Evolutionary conservation across 2,329 filamentous ascomycete genomes (phyloP).

Genomic region (Phialophora chinensis): DNA sequence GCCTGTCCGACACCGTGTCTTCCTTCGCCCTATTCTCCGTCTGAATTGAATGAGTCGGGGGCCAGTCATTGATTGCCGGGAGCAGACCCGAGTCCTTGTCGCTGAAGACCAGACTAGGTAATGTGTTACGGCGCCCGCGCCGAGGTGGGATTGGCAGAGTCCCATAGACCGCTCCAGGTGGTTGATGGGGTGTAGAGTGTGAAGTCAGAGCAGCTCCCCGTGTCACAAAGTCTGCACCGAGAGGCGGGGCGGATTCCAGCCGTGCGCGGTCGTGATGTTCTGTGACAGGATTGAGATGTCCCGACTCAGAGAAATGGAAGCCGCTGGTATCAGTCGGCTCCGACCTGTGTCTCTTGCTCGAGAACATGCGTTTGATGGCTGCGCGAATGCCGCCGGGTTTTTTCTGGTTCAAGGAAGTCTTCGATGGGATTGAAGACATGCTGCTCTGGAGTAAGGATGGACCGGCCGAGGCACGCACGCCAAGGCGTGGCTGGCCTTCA

Average conservation of each 20-base stretch:
- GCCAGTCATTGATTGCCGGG: constrained; percentile 17
- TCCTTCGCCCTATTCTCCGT: constrained; percentile 21
- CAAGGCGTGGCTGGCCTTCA: constrained; percentile 18
- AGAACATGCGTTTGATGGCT: constrained; percentile 39
- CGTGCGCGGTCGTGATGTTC: constrained; percentile 21
- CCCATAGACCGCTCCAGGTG: constrained; percentile 19
- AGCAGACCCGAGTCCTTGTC: constrained; percentile 44
- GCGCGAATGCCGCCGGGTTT: constrained; percentile 35
- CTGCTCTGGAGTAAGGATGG: constrained; percentile 35
- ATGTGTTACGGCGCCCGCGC: constrained; percentile 48
- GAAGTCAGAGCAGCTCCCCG: constrained; percentile 35
- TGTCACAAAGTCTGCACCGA: constrained; percentile 4
- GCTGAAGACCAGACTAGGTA: constrained; percentile 53
- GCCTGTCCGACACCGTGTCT: constrained; percentile 32
- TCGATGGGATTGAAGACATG: constrained; percentile 38
- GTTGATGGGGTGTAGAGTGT: constrained; percentile 28
- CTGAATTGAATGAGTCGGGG: neutral
- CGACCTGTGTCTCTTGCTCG: constrained; percentile 35
- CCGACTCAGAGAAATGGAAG: constrained; percentile 25
- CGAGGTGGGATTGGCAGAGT: constrained; percentile 20
- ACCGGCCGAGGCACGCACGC: constrained; percentile 29
- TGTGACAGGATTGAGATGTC: constrained; percentile 25
- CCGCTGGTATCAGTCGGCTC: constrained; percentile 21
- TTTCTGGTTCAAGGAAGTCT: constrained; percentile 33
- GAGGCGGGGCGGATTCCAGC: constrained; percentile 16